Base-by-base conservation (phyloP, 306 rosid species). In the Cicer judaicum region DNA sequence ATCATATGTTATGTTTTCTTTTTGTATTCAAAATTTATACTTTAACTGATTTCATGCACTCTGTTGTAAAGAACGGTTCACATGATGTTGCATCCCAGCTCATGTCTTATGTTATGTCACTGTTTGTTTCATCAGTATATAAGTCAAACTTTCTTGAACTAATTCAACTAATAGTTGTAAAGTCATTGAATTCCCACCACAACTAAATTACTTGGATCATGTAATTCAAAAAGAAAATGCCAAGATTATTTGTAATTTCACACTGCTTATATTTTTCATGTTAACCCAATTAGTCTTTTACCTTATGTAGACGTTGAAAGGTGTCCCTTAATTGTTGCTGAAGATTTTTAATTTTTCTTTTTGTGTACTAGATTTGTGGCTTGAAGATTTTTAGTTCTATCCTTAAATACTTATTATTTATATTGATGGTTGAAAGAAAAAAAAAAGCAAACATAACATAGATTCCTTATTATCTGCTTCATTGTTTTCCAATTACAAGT, bases 121-220 rank as follows among this genome's bases (percentile, higher is more conserved):
- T 62, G 7, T 73, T 56, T 68, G 9, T 64, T 64, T 62, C 5
- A 5, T 1, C 36, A 34, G 73, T 60, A 70, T 74, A 66, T 75
- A 78, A 56, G 82, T 81, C 84, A 54, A 78, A 67, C 64, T 64
- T 61, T 67, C 39, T 76, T 75, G 14, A 65, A 67, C 67, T 67
- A 55, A 59, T 56, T 74, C 56, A 60, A 44, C 74, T 64, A 53
- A 43, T 67, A 60, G 38, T 61, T 15, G 52, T 52, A 1, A 39
- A 47, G 21, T 66, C 72, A 72, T 34, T 48, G 46, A 63, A 73
- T 77, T 65, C 72, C 76, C 72, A 71, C 43, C 10, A 47, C 12
- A 38, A 53, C 73, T 75, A 29, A 29, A 29, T 4, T 42, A 10
- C 36, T 52, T 64, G 36, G 29, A 52, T 42, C 39, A 72, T 63